These are phyloP conservation scores for Phyllosticta paracitricarpa DNA, from an alignment of 2,329 filamentous ascomycete species.

Conservation along the genomic window DNA sequence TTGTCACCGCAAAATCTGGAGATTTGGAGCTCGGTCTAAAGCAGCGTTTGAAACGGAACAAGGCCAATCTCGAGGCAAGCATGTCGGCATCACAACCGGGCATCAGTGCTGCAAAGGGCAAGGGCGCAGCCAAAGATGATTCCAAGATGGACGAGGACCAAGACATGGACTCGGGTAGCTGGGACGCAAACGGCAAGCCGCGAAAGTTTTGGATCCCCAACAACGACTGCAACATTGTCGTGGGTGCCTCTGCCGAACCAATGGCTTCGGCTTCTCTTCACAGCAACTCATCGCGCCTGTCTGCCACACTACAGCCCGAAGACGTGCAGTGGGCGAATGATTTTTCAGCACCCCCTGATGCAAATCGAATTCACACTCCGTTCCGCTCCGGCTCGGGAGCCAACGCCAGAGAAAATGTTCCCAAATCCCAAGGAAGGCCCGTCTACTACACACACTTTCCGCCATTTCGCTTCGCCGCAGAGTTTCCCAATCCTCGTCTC, in stretches of 20 bases:
- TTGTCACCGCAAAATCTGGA: slow-evolving; percentile 42
- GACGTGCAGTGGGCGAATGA: slow-evolving; percentile 48
- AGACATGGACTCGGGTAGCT: slow-evolving; percentile 39
- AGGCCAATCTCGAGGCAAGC: background rate
- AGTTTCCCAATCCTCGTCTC: slow-evolving; percentile 46
- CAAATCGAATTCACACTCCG: slow-evolving; percentile 20
- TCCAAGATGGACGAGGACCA: slow-evolving; percentile 18
- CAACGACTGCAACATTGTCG: slow-evolving; percentile 45
- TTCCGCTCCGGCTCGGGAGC: slow-evolving; percentile 21
- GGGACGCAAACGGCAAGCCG: slow-evolving; percentile 44
- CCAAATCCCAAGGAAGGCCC: slow-evolving; percentile 24
- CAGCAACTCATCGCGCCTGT: slow-evolving; percentile 35
- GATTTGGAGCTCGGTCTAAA: slow-evolving; percentile 46
- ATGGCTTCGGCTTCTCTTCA: slow-evolving; percentile 38
- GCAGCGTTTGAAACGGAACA: slow-evolving; percentile 18
- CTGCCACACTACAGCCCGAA: slow-evolving; percentile 42
- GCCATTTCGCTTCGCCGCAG: slow-evolving; percentile 49
- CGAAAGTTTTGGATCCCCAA: slow-evolving; percentile 49
- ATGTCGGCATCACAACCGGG: slow-evolving; percentile 1
- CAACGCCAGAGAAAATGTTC: slow-evolving; percentile 24
- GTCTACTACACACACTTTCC: slow-evolving; percentile 45
- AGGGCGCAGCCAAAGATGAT: slow-evolving; percentile 21
- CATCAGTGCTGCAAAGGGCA: slow-evolving; percentile 30
- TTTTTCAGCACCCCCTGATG: slow-evolving; percentile 37
- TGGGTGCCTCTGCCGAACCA: slow-evolving; percentile 44